A percentile compares a stretch with the other conserved stretches of the same genome.
phyloP scores from a whole-genome alignment of 805 yeast genomes.

The Suhomyces tanzawaensis region DNA sequence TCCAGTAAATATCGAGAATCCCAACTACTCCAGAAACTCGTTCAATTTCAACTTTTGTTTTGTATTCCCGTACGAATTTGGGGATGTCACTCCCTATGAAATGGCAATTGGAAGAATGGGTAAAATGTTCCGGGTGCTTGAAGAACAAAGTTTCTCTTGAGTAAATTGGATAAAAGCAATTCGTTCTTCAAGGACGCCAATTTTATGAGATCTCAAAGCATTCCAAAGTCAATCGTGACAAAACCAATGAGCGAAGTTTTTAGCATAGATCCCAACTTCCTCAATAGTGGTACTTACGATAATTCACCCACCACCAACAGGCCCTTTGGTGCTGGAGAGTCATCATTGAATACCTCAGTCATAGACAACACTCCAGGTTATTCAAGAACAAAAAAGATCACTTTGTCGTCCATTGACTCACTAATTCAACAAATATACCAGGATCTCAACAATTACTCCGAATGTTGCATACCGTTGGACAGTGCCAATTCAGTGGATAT shows the following conservation, averaged over 20 bases:
- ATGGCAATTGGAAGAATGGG: constrained; percentile 82
- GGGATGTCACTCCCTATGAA: constrained; percentile 84
- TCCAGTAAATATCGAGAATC: constrained; percentile 78
- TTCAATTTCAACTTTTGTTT: constrained; percentile 92
- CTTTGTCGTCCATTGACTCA: constrained; percentile 56
- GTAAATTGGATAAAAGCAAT: constrained; percentile 44
- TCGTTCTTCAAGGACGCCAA: constrained; percentile 36
- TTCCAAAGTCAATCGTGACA: not conserved
- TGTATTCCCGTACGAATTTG: constrained; percentile 71
- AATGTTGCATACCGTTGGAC: constrained; percentile 92
- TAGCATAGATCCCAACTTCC: constrained; percentile 3
- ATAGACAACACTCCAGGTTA: constrained; percentile 32
- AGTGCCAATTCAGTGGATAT: constrained; percentile 87
- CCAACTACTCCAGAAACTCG: constrained; percentile 82
- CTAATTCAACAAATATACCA: constrained; percentile 87
- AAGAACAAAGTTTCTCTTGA: constrained; percentile 80
- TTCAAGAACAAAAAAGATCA: constrained; percentile 30
- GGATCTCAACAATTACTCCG: constrained; percentile 92
- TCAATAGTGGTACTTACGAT: not conserved
- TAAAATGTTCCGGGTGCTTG: constrained; percentile 82
- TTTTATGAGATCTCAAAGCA: not conserved
- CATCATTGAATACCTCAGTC: not conserved
- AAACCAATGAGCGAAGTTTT: not conserved
- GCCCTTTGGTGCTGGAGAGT: not conserved
- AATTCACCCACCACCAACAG: not conserved